Base-by-base conservation (phyloP, 352 stramenopile species). In the Globisporangium yorkense region DNA sequence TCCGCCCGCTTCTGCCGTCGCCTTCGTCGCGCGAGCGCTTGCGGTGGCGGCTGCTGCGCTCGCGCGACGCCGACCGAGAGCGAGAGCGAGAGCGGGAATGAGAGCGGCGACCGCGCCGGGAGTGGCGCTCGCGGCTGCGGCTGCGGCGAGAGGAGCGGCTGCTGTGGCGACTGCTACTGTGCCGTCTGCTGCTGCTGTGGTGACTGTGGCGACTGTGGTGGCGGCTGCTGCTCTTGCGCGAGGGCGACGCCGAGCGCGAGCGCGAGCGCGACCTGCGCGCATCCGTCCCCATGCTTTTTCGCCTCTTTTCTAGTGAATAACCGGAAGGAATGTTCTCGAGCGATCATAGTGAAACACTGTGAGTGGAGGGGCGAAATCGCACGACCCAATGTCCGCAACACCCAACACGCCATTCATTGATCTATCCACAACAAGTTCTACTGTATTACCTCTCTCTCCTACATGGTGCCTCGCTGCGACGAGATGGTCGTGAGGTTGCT, bases 191-290 rank as follows among this genome's bases (percentile, higher is more conserved):
- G 35, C 41, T 16, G 44, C 39, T 33, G 47, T n/a, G 43, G 50
- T 54, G 52, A 29, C 48, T 44, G 46, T 24, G 46, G 24, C 46
- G 21, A 13, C 46, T 51, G 46, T 51, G 49, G 44, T 39, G 56
- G 7, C 37, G 57, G 12, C 59, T 24, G n/a, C 18, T 13, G 1
- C 6, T 39, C 33, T 24, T 59, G 43, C 61, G 49, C 21, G 62
- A 49, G 5, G 63, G 72, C 37, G 52, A 50, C n/a, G 57, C 50
- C 29, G 68, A 77, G 12, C 73, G 66, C 6, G 61, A 67, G 27
- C 56, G 48, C 1, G 61, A 64, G 20, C 55, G 16, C 13, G 57
- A 57, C 44, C 44, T 24, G n/a, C 21, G 20, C 9, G 37, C 12
- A 18, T 7, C 5, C 24, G 18, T 29, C 20, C 41, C 7, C 33